A percentile compares a stretch with the other conserved stretches of the same genome.
Conservation (phyloP, 495 filamentous ascomycete genomes). For the Penicillium bovifimosum region DNA sequence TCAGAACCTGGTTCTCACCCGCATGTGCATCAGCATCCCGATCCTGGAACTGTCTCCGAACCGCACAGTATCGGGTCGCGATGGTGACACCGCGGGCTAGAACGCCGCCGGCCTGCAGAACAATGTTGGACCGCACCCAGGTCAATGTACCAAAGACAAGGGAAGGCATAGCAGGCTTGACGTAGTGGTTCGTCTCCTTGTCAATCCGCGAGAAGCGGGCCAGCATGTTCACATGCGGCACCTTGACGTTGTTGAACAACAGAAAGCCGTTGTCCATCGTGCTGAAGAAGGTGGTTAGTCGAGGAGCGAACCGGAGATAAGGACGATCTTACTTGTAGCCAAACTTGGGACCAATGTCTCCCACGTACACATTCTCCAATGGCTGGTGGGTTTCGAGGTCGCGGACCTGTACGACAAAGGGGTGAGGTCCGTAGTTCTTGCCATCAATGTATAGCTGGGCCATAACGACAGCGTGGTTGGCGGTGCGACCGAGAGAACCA, state of each 20-base stretch:
- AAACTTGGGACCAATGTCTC: slow-evolving; percentile 71
- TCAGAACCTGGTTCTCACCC: slow-evolving; percentile 64
- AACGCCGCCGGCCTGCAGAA: slow-evolving; percentile 58
- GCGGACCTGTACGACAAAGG: slow-evolving; percentile 70
- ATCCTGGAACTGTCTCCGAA: slow-evolving; percentile 67
- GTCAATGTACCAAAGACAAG: slow-evolving; percentile 69
- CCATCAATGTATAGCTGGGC: slow-evolving; percentile 60
- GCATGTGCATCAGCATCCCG: slow-evolving; percentile 51
- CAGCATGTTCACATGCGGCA: slow-evolving; percentile 66
- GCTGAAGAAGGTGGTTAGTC: slow-evolving; percentile 22
- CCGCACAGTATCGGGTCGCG: slow-evolving; percentile 62
- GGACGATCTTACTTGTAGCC: slow-evolving; percentile 49
- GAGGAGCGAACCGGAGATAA: too few relatives aligned
- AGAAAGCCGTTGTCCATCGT: slow-evolving; percentile 76
- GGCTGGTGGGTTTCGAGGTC: slow-evolving; percentile 66
- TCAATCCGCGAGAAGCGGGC: slow-evolving; percentile 59
- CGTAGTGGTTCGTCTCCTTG: slow-evolving; percentile 55
- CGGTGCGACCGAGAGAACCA: slow-evolving; percentile 63
- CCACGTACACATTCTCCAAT: slow-evolving; percentile 62
- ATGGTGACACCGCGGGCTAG: slow-evolving; percentile 73
- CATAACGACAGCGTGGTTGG: slow-evolving; percentile 72
- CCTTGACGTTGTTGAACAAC: slow-evolving; percentile 63
- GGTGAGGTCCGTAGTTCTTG: slow-evolving; percentile 64
- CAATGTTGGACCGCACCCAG: slow-evolving; percentile 66
- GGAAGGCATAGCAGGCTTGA: slow-evolving; percentile 56